phyloP scores from a whole-genome alignment of 257 asterid genomes.

The Solanum dulcamara region DNA sequence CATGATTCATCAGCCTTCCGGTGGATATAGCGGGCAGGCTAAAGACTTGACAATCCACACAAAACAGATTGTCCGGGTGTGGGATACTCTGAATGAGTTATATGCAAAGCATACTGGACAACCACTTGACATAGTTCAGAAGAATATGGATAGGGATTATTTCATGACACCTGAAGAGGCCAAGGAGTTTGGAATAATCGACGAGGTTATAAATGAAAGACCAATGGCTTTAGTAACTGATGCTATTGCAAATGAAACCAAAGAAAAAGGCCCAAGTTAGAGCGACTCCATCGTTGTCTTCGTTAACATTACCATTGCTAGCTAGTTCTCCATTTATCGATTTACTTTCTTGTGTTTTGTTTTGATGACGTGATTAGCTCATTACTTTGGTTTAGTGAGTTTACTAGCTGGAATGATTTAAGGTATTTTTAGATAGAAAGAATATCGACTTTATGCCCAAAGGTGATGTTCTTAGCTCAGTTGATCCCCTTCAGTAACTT shows the following conservation, averaged over 20 bases:
- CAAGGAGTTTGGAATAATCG: conserved; percentile 86
- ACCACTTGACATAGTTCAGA: conserved; percentile 45
- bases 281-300: neutral
- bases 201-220: conserved; percentile 77
- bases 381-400: neutral
- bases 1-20: conserved; percentile 96
- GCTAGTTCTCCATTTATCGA: neutral
- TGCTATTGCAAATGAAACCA: conserved; percentile 41
- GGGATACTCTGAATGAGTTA: conserved; percentile 51
- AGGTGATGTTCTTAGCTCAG: neutral
- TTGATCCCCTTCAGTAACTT: neutral
- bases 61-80: conserved; percentile 69
- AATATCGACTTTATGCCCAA: neutral
- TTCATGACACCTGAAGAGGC: conserved; percentile 93
- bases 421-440: neutral
- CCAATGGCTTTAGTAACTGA: conserved; percentile 69
- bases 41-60: conserved; percentile 84
- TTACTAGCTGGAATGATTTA: neutral
- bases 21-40: conserved; percentile 92
- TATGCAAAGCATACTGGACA: conserved; percentile 76
- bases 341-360: neutral
- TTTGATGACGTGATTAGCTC: neutral
- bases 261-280: conserved; percentile 6
- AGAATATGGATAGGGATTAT: conserved; percentile 82
- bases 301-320: neutral